phyloP scores from a whole-genome alignment of 495 filamentous ascomycete species.

The Aspergillus nanangensis region DNA sequence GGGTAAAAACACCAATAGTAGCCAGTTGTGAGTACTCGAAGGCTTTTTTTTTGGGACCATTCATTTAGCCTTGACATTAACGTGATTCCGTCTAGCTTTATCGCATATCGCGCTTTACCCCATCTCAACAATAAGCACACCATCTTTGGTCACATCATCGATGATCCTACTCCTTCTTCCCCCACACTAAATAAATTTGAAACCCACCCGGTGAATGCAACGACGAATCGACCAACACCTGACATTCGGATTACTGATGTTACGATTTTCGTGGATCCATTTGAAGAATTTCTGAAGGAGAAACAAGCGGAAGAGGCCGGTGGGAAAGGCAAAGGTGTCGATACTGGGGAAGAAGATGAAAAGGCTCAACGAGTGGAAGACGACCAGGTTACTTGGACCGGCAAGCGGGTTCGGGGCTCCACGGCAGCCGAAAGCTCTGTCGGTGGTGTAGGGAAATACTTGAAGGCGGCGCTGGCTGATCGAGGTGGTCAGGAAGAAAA shows the following conservation, averaged over 20 bases:
- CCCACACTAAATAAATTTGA: conserved; percentile 69
- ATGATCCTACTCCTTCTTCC: conserved; percentile 58
- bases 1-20: conserved; percentile 92
- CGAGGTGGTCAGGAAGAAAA: conserved; percentile 39
- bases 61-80: conserved; percentile 5
- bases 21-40: conserved; percentile 64
- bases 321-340: conserved; percentile 33
- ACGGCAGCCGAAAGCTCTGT: conserved; percentile 42
- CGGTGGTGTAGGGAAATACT: conserved; percentile 74
- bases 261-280: conserved; percentile 88
- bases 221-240: conserved; percentile 65
- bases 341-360: conserved; percentile 32
- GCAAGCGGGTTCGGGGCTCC: conserved; percentile 64
- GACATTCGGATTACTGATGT: conserved; percentile 77
- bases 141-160: conserved; percentile 85
- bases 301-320: conserved; percentile 47
- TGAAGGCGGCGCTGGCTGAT: conserved; percentile 53
- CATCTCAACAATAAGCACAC: conserved; percentile 95
- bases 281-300: conserved; percentile 75
- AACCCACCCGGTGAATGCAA: conserved; percentile 57
- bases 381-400: conserved; percentile 86
- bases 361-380: conserved; percentile 68
- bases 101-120: conserved; percentile 74
- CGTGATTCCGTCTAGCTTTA: conserved; percentile 49
- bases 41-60: background rate